Evolutionary conservation across 176 grass and related monocot genomes (phyloP).

Genomic region (Puccinellia tenuiflora): DNA sequence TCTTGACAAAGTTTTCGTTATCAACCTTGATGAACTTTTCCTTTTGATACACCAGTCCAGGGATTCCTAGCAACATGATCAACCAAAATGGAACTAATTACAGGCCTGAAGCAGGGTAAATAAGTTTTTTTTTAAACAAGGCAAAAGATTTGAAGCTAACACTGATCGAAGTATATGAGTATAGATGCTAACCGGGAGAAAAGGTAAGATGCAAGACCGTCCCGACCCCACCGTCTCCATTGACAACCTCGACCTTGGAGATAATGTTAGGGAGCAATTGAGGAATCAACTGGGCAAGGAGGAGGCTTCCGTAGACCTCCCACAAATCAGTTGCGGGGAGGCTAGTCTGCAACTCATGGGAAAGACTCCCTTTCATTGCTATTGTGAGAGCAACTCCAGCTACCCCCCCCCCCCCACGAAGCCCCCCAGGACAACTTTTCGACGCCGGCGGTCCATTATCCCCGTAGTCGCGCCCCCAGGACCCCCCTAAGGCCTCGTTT

Average conservation of each 20-base stretch:
- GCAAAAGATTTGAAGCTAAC: neutral
- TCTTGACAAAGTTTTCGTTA: constrained; percentile 19
- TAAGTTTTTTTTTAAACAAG: no score
- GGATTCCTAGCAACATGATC: neutral
- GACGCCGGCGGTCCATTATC: no score
- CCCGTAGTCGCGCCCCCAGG: no score
- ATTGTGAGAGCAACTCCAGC: no score
- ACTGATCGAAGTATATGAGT: neutral
- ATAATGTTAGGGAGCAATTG: constrained; percentile 8
- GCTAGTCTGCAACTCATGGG: neutral
- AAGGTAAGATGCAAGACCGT: neutral
- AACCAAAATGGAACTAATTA: neutral
- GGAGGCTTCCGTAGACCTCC: constrained; percentile 19
- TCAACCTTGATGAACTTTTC: constrained; percentile 20
- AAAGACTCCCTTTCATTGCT: constrained; percentile 14
- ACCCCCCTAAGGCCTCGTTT: no score
- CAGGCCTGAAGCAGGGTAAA: neutral
- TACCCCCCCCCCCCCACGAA: no score
- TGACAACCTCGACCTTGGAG: constrained; percentile 18
- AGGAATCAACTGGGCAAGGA: neutral
- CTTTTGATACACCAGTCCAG: neutral
- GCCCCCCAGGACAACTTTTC: no score
- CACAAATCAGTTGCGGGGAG: constrained; percentile 4
- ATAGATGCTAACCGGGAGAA: constrained; percentile 12
- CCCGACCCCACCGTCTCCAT: constrained; percentile 22